Conservation (phyloP, 805 yeast genomes). For the Candida incommunis region DNA sequence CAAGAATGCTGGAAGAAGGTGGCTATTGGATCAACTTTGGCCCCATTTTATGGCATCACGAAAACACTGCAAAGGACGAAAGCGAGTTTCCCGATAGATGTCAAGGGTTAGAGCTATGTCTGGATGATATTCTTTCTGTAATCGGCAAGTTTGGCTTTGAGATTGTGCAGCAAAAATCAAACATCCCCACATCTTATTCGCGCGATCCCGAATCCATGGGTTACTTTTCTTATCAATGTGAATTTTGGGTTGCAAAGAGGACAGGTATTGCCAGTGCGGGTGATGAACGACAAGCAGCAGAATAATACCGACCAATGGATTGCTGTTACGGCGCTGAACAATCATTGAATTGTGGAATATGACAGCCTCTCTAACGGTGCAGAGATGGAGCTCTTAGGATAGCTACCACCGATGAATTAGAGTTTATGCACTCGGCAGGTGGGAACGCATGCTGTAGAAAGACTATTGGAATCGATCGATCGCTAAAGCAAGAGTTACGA, state of each 20-base stretch:
- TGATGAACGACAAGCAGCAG: background rate
- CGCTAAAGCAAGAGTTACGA: too few species aligned
- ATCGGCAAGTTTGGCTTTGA: constrained; percentile 36
- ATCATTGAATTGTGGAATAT: too few species aligned
- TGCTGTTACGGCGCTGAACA: too few species aligned
- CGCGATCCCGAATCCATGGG: constrained; percentile 38
- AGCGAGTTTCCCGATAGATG: constrained; percentile 5
- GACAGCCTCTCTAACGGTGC: background rate
- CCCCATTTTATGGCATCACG: constrained; percentile 61
- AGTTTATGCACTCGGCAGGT: too few species aligned
- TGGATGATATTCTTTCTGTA: constrained; percentile 38
- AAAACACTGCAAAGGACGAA: constrained; percentile 27
- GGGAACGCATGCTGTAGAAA: too few species aligned
- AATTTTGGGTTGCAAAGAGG: constrained; percentile 50
- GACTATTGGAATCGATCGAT: too few species aligned
- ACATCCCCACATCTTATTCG: constrained; percentile 38
- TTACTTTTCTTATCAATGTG: constrained; percentile 44
- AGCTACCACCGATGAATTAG: background rate
- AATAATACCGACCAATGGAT: too few species aligned
- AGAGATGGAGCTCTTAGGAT: background rate
- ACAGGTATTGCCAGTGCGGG: background rate
- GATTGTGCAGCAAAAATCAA: constrained; percentile 30
- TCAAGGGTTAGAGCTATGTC: constrained; percentile 44
- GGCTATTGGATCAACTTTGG: constrained; percentile 75
- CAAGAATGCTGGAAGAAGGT: constrained; percentile 28